Conservation (phyloP, 805 yeast species). For the Candida cerambycidarum region DNA sequence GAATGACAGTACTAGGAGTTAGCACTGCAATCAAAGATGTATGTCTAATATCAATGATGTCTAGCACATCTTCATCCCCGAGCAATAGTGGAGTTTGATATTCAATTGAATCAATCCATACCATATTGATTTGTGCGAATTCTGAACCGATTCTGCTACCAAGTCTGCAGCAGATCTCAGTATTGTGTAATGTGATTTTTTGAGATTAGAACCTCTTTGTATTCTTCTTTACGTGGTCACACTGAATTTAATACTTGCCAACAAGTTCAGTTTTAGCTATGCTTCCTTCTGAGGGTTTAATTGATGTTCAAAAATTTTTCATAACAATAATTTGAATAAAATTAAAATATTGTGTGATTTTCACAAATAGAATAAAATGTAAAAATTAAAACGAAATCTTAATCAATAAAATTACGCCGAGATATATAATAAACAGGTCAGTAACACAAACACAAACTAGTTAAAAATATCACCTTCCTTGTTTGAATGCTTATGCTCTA, state of each 20-base stretch:
- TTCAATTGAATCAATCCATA: constrained; percentile 33
- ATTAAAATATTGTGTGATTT: background rate
- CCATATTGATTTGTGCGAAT: constrained; percentile 21
- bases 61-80: constrained; percentile 18
- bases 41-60: constrained; percentile 24
- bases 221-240: too few relatives aligned
- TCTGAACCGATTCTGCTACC: too few relatives aligned
- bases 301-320: background rate
- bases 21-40: constrained; percentile 30
- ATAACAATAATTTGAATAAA: background rate
- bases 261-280: too few relatives aligned
- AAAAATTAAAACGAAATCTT: background rate
- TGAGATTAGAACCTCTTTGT: too few relatives aligned
- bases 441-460: too few relatives aligned
- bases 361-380: background rate
- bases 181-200: too few relatives aligned
- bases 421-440: too few relatives aligned
- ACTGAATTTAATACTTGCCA: too few relatives aligned
- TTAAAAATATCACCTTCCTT: too few relatives aligned
- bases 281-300: too few relatives aligned
- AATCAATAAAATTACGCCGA: background rate
- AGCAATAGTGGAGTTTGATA: constrained; percentile 31
- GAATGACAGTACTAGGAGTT: constrained; percentile 26
- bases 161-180: too few relatives aligned
- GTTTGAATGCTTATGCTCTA: too few relatives aligned